Base-by-base conservation (phyloP, 2,329 filamentous ascomycete species). In the Fusarium mundagurra region DNA sequence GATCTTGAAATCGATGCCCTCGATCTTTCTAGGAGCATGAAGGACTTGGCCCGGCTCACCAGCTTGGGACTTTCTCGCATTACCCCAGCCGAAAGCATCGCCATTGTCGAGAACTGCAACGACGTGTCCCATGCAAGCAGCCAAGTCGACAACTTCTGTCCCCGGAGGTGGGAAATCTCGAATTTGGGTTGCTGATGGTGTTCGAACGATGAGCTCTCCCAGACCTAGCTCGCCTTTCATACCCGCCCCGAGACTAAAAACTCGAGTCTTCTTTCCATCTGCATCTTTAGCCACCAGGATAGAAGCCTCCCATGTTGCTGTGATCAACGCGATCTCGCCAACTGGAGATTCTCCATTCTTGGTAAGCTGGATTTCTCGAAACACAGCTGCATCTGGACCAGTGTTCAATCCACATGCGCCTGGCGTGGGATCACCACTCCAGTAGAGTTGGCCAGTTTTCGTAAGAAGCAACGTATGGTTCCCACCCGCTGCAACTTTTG, bases 21-120 rank as follows among this genome's bases (percentile, higher is more conserved):
- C 83, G 29, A 97, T 87, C 81, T 86, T 91, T 16, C 88, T 85
- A 10, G 94, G 94, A 22, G 78, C 79, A 83, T 88, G 87, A 5
- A 92, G 80, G 34, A 91, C 80, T 11, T 84, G 85, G 34, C 84
- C 83, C 1, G 88, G 87, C 47, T 85, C 82, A 2, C 95, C 95
- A 2, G 97, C 84, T 81, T 99, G 96, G 0, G 94, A 94, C 80
- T 98, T 96, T 31, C 94, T 89, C 20, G 93, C 92, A 77, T 91
- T 94, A 0, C 96, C 96, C 96, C 96, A 98, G 6, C 94, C 95
- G 80, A 93, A 97, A 4, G 92, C 91, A 22, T 93, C 88, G 1
- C 95, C 96, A 79, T 93, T 92, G 48, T 88, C 88, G 8, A 97
- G 83, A 1, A 98, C 88, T 4, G 86, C 90, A 22, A 97, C 89